phyloP scores from a whole-genome alignment of 495 filamentous ascomycete species.

The Pyrenopolyporus hunteri region DNA sequence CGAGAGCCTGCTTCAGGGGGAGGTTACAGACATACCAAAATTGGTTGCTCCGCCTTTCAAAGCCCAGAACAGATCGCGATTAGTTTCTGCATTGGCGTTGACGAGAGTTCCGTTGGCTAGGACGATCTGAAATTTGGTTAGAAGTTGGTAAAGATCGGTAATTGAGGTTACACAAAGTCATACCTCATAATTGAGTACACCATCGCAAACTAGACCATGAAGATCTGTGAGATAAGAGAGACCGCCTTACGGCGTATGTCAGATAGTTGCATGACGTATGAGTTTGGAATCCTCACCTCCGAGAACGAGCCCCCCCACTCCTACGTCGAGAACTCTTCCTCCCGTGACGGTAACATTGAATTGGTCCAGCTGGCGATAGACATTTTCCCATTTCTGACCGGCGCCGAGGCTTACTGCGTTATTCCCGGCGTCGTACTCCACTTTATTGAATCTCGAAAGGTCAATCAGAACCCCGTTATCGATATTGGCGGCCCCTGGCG shows the following conservation, averaged over 20 bases:
- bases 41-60: conserved; percentile 1
- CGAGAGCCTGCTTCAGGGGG: too few species aligned
- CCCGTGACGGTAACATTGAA: background rate
- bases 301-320: background rate
- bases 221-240: background rate
- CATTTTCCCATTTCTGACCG: background rate
- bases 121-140: background rate
- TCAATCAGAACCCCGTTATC: background rate
- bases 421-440: background rate
- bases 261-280: background rate
- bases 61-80: background rate
- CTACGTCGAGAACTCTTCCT: background rate
- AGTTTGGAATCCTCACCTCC: background rate
- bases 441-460: background rate
- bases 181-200: background rate
- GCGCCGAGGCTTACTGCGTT: background rate
- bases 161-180: background rate
- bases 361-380: background rate
- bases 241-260: background rate
- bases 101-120: background rate
- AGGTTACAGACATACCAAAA: background rate
- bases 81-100: background rate
- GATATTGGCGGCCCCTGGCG: background rate
- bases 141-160: background rate
- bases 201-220: background rate